A percentile compares a stretch with the other conserved stretches of the same genome.
phyloP scores from a whole-genome alignment of 2,329 filamentous ascomycete species.

The Penicillium vulpinum region DNA sequence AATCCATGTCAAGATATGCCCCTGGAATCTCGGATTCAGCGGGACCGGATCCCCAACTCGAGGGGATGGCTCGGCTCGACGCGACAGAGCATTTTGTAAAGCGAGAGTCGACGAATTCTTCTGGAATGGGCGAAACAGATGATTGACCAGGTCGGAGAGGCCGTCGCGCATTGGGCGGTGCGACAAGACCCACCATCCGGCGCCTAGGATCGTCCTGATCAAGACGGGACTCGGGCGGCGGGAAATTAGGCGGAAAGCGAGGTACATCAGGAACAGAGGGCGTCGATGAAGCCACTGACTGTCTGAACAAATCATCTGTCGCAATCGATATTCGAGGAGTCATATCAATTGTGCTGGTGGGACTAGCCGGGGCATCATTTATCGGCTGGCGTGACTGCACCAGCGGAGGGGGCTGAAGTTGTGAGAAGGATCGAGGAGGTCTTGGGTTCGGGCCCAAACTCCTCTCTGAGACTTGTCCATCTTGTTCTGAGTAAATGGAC shows the following conservation, averaged over 20 bases:
- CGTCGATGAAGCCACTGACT: conserved; percentile 30
- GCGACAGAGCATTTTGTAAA: conserved; percentile 61
- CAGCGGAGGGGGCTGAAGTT: conserved; percentile 24
- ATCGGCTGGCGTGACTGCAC: conserved; percentile 17
- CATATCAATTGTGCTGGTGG: conserved; percentile 24
- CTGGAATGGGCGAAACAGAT: conserved; percentile 72
- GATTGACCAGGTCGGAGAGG: conserved; percentile 61
- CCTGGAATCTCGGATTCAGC: conserved; percentile 51
- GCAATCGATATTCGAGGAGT: conserved; percentile 29
- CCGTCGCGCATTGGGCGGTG: conserved; percentile 32
- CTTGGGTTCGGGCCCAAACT: conserved; percentile 25
- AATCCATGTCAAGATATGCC: conserved; percentile 33
- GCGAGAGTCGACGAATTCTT: conserved; percentile 60
- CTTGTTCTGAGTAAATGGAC: conserved; percentile 37
- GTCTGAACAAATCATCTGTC: conserved; percentile 32
- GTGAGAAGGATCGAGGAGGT: conserved; percentile 31
- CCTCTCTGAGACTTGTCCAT: conserved; percentile 26
- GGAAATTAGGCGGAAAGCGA: conserved; percentile 19
- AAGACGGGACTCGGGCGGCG: conserved; percentile 21
- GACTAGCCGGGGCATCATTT: conserved; percentile 20
- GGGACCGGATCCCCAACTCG: conserved; percentile 60
- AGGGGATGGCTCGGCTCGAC: conserved; percentile 71
- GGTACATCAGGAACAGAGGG: conserved; percentile 34
- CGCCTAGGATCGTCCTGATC: conserved; percentile 26
- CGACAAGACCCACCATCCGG: conserved; percentile 32